Evolutionary conservation across 2,329 filamentous ascomycete species (phyloP), one percentile per base, ranked within the genome.

Genomic region (Xylaria sp.): DNA sequence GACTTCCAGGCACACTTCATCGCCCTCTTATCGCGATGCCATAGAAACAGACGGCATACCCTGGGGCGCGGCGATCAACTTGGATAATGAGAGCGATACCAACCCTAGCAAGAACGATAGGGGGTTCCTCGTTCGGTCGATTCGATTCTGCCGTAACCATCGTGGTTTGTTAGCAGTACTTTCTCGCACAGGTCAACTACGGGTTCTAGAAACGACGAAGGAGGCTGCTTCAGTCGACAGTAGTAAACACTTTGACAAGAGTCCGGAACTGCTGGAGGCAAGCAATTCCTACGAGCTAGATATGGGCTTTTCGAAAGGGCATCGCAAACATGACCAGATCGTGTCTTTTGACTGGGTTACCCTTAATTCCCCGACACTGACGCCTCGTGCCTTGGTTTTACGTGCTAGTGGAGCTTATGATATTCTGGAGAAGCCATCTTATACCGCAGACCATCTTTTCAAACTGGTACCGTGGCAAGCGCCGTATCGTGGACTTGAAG

Each of bases 301-400:
- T 65, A 80, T 84, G 53, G 78, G 79, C 16, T 86, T 81, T 65
- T 74, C 77, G 30, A 80, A 83, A 54, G 73, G 76, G 37, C 75
- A 76, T 37, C 76, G 79, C 64, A 81, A 81, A 70, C 78, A 80
- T 65, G 82, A 87, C 58, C 79, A 83, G 18, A 86, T 88, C 37
- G 83, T 88, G 6, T 87, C 85, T 0, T 88, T 88, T 69, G 85
- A 88, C 69, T 88, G 85, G 85, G 75, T 87, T 8, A 86, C 82
- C 2, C 75, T 86, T 52, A 77, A 80, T 9, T 83, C 81, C 2
- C 76, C 82, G 2, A 78, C 79, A 11, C 68, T 86, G 53, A 79
- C 79, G 23, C 83, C 84, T 35, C 78, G 85, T n/a, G 74, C 85
- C 46, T 70, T 88, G 23, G 83, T 84, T 1, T 71, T 88, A 30